Conservation (phyloP, 495 filamentous ascomycete species). For the Cryomyces minteri region DNA sequence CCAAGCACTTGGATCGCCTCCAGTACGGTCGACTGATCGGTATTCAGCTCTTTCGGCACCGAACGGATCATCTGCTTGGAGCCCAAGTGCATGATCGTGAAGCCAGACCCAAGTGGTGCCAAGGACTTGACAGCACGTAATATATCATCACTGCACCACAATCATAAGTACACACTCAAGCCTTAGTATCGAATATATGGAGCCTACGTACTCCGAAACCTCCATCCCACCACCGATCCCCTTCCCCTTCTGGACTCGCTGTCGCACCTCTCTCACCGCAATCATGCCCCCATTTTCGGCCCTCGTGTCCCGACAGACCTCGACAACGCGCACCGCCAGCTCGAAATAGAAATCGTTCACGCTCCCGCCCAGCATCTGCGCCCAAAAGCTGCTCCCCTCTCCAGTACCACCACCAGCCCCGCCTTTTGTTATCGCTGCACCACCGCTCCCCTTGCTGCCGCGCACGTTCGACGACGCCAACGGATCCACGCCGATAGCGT, state of each 20-base stretch:
- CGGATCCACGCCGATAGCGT: constrained; percentile 90
- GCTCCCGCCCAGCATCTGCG: constrained; percentile 71
- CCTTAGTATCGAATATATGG: background rate
- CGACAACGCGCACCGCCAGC: constrained; percentile 81
- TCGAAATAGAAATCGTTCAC: constrained; percentile 99
- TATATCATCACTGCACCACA: constrained; percentile 56
- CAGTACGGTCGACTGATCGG: constrained; percentile 79
- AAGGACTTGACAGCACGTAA: constrained; percentile 76
- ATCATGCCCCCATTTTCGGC: constrained; percentile 87
- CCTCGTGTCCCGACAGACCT: constrained; percentile 74
- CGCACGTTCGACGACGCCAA: constrained; percentile 49
- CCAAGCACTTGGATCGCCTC: constrained; percentile 76
- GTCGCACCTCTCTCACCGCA: constrained; percentile 62
- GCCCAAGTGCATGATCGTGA: constrained; percentile 65
- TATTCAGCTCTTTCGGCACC: constrained; percentile 90
- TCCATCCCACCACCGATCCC: constrained; percentile 58
- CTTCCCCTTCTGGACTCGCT: constrained; percentile 47
- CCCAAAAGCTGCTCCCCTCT: constrained; percentile 55
- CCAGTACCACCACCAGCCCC: constrained; percentile 7
- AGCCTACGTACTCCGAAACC: constrained; percentile 38
- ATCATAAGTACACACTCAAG: background rate
- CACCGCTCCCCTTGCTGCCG: constrained; percentile 24
- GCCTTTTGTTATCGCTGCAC: constrained; percentile 23
- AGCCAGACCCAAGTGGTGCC: constrained; percentile 72
- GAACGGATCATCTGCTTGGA: constrained; percentile 76